Conservation (phyloP, 2,329 filamentous ascomycete species). For the Xylaria sp. region DNA sequence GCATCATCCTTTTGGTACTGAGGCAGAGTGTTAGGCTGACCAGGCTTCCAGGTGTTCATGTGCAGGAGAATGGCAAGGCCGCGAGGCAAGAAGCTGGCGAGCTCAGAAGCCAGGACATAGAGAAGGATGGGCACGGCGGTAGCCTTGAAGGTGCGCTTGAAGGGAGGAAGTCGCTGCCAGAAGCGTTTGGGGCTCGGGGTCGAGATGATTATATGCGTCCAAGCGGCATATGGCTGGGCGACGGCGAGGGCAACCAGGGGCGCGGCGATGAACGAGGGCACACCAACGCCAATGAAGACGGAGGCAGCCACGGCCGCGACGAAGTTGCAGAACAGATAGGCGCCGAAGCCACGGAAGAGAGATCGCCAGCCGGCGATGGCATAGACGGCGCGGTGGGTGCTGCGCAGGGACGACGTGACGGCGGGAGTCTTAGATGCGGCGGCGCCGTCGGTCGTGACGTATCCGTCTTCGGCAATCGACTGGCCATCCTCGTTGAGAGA, state of each 20-base stretch:
- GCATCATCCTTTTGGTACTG: conserved; percentile 53
- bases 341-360: conserved; percentile 75
- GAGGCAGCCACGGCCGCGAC: conserved; percentile 53
- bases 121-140: conserved; percentile 75
- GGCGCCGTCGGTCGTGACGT: conserved; percentile 52
- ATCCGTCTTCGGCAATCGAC: conserved; percentile 50
- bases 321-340: conserved; percentile 56
- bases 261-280: conserved; percentile 60
- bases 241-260: conserved; percentile 70
- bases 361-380: conserved; percentile 72
- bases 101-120: conserved; percentile 67
- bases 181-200: conserved; percentile 71
- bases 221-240: conserved; percentile 77
- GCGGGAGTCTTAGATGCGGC: conserved; percentile 52
- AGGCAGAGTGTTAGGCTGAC: conserved; percentile 53
- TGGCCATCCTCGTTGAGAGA: conserved; percentile 55
- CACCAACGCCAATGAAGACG: conserved; percentile 56
- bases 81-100: conserved; percentile 61
- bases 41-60: conserved; percentile 55
- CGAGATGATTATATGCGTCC: conserved; percentile 89
- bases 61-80: conserved; percentile 60
- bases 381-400: conserved; percentile 66
- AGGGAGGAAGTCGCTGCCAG: conserved; percentile 75
- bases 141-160: conserved; percentile 72
- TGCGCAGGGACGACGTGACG: conserved; percentile 63